Evolutionary conservation across 2,329 filamentous ascomycete genomes (phyloP), one percentile per base, ranked within the genome.

Genomic region (Calonectria pauciramosa): DNA sequence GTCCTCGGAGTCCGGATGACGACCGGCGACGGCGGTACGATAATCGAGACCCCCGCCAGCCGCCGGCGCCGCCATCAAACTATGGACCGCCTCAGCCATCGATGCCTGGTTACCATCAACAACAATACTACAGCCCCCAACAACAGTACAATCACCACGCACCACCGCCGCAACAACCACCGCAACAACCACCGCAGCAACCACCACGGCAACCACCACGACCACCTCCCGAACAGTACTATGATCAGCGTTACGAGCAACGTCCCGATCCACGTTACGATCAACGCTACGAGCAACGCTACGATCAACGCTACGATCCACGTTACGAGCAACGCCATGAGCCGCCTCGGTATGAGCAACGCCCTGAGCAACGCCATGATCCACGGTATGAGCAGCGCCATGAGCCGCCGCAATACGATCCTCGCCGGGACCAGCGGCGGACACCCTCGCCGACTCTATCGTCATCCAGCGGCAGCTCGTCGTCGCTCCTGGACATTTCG

Each of bases 401-500:
- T 47, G 44, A 47, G n/a, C 44, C 44, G n/a, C 44, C 44, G 44
- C 44, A n/a, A 5, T 47, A 47, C n/a, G 44, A 47, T n/a, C 20
- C 20, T 47, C 44, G 75, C 64, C 80, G 80, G 69, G 78, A 81
- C 13, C 52, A 51, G 20, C 52, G 26, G 66, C 80, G 83, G 51
- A 80, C 84, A 10, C 81, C 82, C 36, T 86, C 85, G 23, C 84
- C 83, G 74, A 81, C 82, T 26, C 82, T 82, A 68, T 86, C 86
- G 34, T 90, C 87, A 26, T 82, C 83, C 34, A 90, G 87, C 71
- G 91, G 88, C 47, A 89, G 89, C 52, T 90, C 89, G 20, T 89
- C 89, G 20, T 93, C 92, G 2, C 88, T 92, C 71, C 84, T 94
- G 69, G 93, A 95, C 80, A 92, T 95, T 68, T 94, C 93, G 49